Conservation (phyloP, 257 asterid genomes). For the Capsicum chinense region DNA sequence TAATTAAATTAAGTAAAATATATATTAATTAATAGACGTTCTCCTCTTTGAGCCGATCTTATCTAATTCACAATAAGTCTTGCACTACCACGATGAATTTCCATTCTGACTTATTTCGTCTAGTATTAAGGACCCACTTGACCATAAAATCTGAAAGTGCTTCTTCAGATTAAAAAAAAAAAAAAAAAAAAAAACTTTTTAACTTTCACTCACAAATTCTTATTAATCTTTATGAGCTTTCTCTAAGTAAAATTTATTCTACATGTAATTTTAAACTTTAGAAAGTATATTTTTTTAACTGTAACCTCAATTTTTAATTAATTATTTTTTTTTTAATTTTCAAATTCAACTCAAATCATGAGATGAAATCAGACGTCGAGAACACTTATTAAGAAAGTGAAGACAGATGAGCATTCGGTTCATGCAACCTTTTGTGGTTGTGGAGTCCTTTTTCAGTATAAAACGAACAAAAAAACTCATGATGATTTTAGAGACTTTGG, state of each 20-base stretch:
- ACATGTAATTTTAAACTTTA: not conserved
- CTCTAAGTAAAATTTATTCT: not conserved
- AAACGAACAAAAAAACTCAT: slow-evolving; percentile 36
- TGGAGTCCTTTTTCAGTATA: slow-evolving; percentile 38
- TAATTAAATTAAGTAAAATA: too few relatives aligned
- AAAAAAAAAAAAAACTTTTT: not conserved
- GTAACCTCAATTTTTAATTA: too few relatives aligned
- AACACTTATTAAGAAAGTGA: not conserved
- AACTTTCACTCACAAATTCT: not conserved
- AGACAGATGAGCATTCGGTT: slow-evolving; percentile 32
- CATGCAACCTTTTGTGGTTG: slow-evolving; percentile 15
- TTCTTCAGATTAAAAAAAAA: too few relatives aligned
- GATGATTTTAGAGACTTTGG: slow-evolving; percentile 41
- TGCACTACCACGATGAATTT: not conserved
- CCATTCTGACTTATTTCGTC: not conserved
- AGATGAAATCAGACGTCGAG: too few relatives aligned
- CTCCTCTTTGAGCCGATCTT: too few relatives aligned
- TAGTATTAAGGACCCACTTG: not conserved
- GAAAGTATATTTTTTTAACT: not conserved
- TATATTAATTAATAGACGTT: too few relatives aligned
- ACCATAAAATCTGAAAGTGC: not conserved
- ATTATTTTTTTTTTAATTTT: not conserved
- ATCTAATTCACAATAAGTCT: too few relatives aligned
- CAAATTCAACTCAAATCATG: too few relatives aligned
- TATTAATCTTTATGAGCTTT: too few relatives aligned